phyloP scores from a whole-genome alignment of 2,329 filamentous ascomycete species.

The Fusarium beomiforme region DNA sequence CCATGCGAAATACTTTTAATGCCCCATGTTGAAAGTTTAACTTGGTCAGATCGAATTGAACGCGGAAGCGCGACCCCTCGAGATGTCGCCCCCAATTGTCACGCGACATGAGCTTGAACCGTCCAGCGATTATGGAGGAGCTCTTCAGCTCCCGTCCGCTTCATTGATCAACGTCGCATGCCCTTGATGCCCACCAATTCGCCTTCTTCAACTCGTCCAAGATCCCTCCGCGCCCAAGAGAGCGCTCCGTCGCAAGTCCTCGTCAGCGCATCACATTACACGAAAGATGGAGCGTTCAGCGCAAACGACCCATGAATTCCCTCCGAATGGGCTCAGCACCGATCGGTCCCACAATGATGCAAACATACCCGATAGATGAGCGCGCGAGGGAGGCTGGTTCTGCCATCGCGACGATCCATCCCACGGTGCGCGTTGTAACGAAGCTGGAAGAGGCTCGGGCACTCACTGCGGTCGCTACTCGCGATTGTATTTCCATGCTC shows the following conservation, averaged over 20 bases:
- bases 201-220: background rate
- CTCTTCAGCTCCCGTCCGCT: rapidly evolving
- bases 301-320: background rate
- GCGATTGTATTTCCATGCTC: rapidly evolving
- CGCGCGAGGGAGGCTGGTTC: rapidly evolving
- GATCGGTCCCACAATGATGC: background rate
- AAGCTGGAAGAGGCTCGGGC: rapidly evolving
- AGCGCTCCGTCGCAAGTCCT: background rate
- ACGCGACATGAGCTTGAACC: rapidly evolving
- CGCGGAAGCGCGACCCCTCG: rapidly evolving
- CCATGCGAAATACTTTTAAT: background rate
- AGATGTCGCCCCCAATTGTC: rapidly evolving
- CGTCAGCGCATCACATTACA: too few species aligned
- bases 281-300: background rate
- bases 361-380: rapidly evolving
- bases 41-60: rapidly evolving
- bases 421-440: rapidly evolving
- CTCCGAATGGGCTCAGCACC: rapidly evolving
- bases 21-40: rapidly evolving
- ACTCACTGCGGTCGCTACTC: background rate
- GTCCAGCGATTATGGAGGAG: rapidly evolving
- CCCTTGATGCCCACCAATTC: rapidly evolving
- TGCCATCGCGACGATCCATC: rapidly evolving
- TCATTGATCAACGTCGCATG: rapidly evolving
- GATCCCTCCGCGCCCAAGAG: rapidly evolving